Evolutionary conservation across 768 basidiomycete genomes (phyloP).

Genomic region (Russula lepida): DNA sequence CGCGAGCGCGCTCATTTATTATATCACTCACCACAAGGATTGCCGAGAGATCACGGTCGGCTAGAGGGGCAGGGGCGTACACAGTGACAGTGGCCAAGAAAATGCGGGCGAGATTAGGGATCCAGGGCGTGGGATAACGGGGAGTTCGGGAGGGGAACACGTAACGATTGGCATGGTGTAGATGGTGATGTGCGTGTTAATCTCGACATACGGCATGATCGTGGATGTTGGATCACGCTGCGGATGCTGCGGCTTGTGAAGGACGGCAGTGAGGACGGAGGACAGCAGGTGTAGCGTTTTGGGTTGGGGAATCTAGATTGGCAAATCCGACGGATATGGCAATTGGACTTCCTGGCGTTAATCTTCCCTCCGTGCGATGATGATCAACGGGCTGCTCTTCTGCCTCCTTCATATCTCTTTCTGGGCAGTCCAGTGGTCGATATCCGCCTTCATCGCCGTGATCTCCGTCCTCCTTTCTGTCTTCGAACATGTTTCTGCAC

Average conservation of each 20-base stretch:
- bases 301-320: slow-evolving; percentile 5
- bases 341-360: neutral
- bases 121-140: neutral
- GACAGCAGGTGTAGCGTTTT: neutral
- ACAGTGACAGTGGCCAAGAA: neutral
- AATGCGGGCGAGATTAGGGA: neutral
- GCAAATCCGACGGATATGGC: neutral
- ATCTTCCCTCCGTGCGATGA: neutral
- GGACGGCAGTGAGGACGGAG: neutral
- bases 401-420: slow-evolving; percentile 1
- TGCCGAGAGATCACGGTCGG: neutral
- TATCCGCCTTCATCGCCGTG: slow-evolving; percentile 12
- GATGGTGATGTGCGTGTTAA: slow-evolving; percentile 1
- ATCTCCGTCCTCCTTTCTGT: slow-evolving; percentile 16
- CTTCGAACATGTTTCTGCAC: slow-evolving; percentile 12
- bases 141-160: neutral
- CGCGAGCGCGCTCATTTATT: slow-evolving; percentile 1
- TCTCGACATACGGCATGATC: slow-evolving; percentile 1
- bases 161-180: neutral
- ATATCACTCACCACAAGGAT: neutral
- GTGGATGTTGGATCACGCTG: neutral
- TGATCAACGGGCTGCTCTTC: slow-evolving; percentile 1
- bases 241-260: neutral
- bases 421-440: slow-evolving; percentile 3
- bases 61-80: neutral